Evolutionary conservation across 2,329 filamentous ascomycete genomes (phyloP), one percentile per base, ranked within the genome.

Genomic region (Coniochaeta ligniaria): DNA sequence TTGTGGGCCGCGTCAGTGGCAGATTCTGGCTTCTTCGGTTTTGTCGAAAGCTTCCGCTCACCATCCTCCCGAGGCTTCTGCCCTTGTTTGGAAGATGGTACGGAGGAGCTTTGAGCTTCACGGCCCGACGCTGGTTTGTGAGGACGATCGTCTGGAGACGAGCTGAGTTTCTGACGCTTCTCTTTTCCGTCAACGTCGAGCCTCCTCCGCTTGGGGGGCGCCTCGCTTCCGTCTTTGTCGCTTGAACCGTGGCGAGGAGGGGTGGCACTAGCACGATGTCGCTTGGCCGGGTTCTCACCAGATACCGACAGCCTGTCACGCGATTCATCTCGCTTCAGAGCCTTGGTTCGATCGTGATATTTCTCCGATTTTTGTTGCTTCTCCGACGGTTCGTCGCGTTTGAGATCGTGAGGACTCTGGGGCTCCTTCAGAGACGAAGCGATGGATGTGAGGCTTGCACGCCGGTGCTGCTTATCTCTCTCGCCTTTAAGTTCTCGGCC

Each of bases 401-500:
- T 78, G 2, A 73, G 61, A 28, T 84, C 83, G n/a, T 74, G 75
- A 1, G 78, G 82, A 59, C 83, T 85, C 5, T 79, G 74, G 1
- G 80, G 76, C 43, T 85, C 82, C 64, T 82, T 81, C 28, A 80
- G 63, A 2, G 77, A 77, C 4, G 84, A 84, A 33, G 80, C 74
- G 52, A 76, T 85, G 1, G 84, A 86, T 0, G 75, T 79, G 73
- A 86, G 74, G 68, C 84, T 87, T 52, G 81, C 76, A 7, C 85
- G 82, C 20, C 84, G 77, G 69, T 81, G 77, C 64, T 85, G 82
- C 69, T 81, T 83, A 59, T 84, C 81, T 20, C 82, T 76, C 67
- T 85, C 83, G 11, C 82, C 82, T 63, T 84, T 83, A 43, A 87
- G 71, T 60, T 88, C 85, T 58, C 80, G 82, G 38, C 85, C 85